Percentiles rank a stretch among this genome's conserved stretches.
Conservation (phyloP, 1,284 basidiomycete species). For the Flammula alnicola region DNA sequence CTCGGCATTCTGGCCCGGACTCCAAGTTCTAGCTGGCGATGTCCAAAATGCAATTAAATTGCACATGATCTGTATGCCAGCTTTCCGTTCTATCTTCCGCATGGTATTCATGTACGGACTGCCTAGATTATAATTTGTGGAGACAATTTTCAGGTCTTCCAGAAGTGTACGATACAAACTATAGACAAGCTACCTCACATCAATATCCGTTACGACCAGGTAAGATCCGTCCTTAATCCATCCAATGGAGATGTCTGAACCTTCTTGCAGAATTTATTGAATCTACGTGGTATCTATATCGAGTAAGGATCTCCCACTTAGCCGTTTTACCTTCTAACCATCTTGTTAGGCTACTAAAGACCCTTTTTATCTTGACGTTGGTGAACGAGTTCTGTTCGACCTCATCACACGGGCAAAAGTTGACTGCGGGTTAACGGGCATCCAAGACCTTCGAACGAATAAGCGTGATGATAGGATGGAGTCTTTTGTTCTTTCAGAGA, state of each 20-base stretch:
- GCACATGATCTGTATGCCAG: conserved; percentile 75
- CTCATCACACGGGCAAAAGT: conserved; percentile 77
- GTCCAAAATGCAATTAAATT: conserved; percentile 86
- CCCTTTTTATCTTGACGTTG: conserved; percentile 89
- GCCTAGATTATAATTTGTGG: conserved; percentile 89
- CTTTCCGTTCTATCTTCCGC: conserved; percentile 3
- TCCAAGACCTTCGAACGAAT: conserved; percentile 82
- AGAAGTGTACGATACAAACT: conserved; percentile 86
- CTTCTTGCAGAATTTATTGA: conserved; percentile 80
- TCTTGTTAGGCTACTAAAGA: conserved; percentile 84
- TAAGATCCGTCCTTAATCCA: conserved; percentile 28
- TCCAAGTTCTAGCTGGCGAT: conserved; percentile 90
- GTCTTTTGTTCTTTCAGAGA: conserved; percentile 90
- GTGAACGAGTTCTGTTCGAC: conserved; percentile 82
- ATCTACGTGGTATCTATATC: conserved; percentile 93
- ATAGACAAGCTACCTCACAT: conserved; percentile 71
- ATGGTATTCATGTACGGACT: conserved; percentile 2
- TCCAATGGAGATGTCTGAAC: conserved; percentile 11
- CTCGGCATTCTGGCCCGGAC: conserved; percentile 87
- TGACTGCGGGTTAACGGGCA: conserved; percentile 82
- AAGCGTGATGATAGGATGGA: conserved; percentile 90
- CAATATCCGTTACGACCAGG: conserved; percentile 87
- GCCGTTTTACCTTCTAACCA: neutral
- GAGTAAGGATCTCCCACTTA: conserved; percentile 50
- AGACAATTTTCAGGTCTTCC: conserved; percentile 82